Evolutionary conservation across 2,329 filamentous ascomycete species (phyloP).

Genomic region (Falciphora oryzae): DNA sequence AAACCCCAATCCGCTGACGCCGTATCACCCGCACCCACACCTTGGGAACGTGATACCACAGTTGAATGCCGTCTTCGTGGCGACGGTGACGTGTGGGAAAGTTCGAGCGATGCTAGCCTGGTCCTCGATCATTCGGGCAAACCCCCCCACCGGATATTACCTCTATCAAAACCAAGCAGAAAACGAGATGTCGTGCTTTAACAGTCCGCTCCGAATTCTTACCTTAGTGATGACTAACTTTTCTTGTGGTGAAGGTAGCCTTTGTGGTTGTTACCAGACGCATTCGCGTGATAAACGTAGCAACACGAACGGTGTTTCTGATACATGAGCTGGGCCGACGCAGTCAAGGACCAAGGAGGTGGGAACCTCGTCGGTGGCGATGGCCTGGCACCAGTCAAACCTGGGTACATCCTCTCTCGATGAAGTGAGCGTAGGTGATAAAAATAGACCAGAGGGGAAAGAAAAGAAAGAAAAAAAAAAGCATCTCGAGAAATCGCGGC

Average conservation of each 20-base stretch:
- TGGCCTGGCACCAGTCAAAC: not conserved
- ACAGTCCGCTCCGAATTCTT: not conserved
- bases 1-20: too few relatives aligned
- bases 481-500: too few relatives aligned
- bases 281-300: not conserved
- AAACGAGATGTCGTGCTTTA: not conserved
- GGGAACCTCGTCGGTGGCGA: too few relatives aligned
- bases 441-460: too few relatives aligned
- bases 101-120: not conserved
- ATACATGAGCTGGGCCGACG: not conserved
- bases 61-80: not conserved
- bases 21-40: too few relatives aligned
- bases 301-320: not conserved
- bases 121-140: not conserved
- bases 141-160: not conserved
- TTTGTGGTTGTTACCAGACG: too few relatives aligned
- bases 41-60: too few relatives aligned
- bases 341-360: not conserved
- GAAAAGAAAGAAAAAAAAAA: too few relatives aligned
- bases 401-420: too few relatives aligned
- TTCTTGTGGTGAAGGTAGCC: not conserved
- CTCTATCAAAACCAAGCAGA: not conserved
- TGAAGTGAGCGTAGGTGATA: too few relatives aligned
- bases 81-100: not conserved
- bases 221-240: not conserved